Percentiles rank a stretch among this genome's conserved stretches.
Evolutionary conservation across 441 rosid genomes (phyloP).

Genomic region (Aquilaria agallochum): DNA sequence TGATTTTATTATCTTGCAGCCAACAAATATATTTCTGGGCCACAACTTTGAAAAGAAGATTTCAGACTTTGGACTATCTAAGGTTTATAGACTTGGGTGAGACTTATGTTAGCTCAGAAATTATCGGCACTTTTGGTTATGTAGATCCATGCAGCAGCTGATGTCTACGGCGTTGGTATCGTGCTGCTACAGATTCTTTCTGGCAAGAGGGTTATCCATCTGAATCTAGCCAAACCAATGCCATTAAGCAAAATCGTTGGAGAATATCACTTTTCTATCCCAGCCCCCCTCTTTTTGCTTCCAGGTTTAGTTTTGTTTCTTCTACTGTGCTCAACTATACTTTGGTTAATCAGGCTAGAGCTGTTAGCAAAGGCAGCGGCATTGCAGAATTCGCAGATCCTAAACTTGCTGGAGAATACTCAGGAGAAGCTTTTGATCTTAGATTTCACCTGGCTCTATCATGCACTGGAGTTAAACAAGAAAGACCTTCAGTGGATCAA

Average conservation of each 20-base stretch:
- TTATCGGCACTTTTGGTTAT: constrained; percentile 54
- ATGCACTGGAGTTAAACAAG: constrained; percentile 37
- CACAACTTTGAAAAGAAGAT: constrained; percentile 50
- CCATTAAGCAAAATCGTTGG: constrained; percentile 40
- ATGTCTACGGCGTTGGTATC: constrained; percentile 56
- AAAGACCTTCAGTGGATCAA: constrained; percentile 44
- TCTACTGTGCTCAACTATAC: neutral
- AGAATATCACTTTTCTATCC: neutral
- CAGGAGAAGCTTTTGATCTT: constrained; percentile 43
- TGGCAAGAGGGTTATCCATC: constrained; percentile 43
- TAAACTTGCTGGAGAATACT: constrained; percentile 37
- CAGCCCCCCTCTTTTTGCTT: neutral
- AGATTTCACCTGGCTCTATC: constrained; percentile 41
- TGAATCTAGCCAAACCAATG: constrained; percentile 37
- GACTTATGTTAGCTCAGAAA: constrained; percentile 45
- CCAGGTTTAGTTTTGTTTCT: neutral
- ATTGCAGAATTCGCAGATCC: constrained; percentile 38
- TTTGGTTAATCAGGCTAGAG: constrained; percentile 39
- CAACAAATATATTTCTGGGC: constrained; percentile 52
- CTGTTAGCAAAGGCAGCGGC: constrained; percentile 32
- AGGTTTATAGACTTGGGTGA: constrained; percentile 40
- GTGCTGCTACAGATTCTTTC: constrained; percentile 54
- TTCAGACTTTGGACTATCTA: constrained; percentile 55
- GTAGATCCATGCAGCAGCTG: constrained; percentile 51
- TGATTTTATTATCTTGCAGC: constrained; percentile 24